Evolutionary conservation across 2,329 filamentous ascomycete species (phyloP).

Genomic region (Dryadomyces quercus-mongolicae): DNA sequence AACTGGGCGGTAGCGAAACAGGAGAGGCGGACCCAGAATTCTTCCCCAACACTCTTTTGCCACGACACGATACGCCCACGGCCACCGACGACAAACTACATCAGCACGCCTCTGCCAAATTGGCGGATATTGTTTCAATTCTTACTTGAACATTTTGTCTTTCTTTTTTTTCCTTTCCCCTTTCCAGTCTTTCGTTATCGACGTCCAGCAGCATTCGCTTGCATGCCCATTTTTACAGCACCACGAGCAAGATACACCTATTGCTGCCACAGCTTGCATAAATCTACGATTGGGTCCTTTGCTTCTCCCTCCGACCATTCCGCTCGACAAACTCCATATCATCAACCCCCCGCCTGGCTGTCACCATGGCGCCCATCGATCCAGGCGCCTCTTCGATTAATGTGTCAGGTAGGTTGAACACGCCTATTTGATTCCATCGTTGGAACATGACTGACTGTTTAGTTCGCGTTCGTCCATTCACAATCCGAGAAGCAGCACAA

Average conservation of each 20-base stretch:
- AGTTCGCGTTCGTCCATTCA: constrained; percentile 62
- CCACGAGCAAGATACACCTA: too few relatives aligned
- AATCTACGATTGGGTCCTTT: too few relatives aligned
- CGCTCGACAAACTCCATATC: neutral
- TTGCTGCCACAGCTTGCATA: too few relatives aligned
- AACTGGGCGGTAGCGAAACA: neutral
- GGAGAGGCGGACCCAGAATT: neutral
- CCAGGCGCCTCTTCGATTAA: constrained; percentile 45
- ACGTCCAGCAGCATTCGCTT: too few relatives aligned
- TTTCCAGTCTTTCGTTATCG: neutral
- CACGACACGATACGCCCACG: neutral
- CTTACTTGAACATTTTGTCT: neutral
- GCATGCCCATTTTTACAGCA: too few relatives aligned
- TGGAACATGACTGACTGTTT: neutral
- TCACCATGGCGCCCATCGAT: constrained; percentile 23
- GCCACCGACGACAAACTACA: neutral
- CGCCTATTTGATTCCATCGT: neutral
- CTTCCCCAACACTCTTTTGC: neutral
- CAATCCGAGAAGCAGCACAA: constrained; percentile 89
- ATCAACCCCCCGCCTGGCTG: neutral
- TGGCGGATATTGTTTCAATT: neutral
- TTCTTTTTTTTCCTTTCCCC: neutral
- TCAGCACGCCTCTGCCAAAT: neutral
- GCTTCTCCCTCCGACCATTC: too few relatives aligned
- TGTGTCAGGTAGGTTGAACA: constrained; percentile 36